phyloP scores from a whole-genome alignment of 2,329 filamentous ascomycete species.

The Coccinonectria pachysandricola region DNA sequence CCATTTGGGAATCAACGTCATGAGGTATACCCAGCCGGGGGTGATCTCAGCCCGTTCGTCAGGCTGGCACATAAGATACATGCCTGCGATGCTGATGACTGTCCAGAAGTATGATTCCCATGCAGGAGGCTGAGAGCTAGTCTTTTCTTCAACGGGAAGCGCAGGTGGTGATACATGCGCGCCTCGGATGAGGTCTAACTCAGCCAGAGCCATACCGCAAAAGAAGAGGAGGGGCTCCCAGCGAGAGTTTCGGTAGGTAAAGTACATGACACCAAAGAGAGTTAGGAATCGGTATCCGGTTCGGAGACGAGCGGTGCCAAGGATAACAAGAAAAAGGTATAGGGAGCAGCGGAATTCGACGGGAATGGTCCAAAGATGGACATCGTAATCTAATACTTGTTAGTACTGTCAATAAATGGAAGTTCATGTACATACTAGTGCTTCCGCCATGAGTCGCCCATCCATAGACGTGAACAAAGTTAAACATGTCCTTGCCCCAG shows the following conservation, averaged over 20 bases:
- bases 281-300: conserved; percentile 31
- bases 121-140: conserved; percentile 2
- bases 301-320: conserved; percentile 38
- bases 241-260: conserved; percentile 35
- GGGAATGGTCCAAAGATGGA: conserved; percentile 54
- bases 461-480: conserved; percentile 40
- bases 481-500: conserved; percentile 38
- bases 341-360: conserved; percentile 50
- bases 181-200: conserved; percentile 40
- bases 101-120: conserved; percentile 25
- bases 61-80: conserved; percentile 40
- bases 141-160: conserved; percentile 16
- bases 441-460: conserved; percentile 39
- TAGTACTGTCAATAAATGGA: conserved; percentile 10
- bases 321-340: conserved; percentile 42
- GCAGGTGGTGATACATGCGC: conserved; percentile 28
- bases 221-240: conserved; percentile 49
- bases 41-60: conserved; percentile 33
- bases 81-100: conserved; percentile 33
- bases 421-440: conserved; percentile 24
- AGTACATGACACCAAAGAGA: conserved; percentile 31
- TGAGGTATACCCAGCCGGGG: conserved; percentile 42
- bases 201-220: conserved; percentile 43
- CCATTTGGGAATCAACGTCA: conserved; percentile 37
- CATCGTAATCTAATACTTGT: conserved; percentile 33